Conservation (phyloP, 2,329 filamentous ascomycete genomes). For the Ilyonectria mors-panacis region DNA sequence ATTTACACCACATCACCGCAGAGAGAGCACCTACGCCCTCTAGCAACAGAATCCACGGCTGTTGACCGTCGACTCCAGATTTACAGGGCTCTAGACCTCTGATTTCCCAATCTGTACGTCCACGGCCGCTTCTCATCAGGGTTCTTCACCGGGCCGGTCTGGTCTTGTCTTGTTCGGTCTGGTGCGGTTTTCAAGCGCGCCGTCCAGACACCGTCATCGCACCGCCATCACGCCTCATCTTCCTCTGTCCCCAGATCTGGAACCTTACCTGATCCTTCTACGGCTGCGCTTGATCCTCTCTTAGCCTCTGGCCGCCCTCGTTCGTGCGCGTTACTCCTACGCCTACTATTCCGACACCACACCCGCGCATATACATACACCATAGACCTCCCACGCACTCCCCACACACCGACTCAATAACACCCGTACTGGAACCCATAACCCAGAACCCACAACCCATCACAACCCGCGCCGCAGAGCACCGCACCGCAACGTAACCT, state of each 20-base stretch:
- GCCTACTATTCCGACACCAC: constrained; percentile 42
- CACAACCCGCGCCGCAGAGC: constrained; percentile 31
- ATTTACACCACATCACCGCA: background rate
- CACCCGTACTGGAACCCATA: constrained; percentile 15
- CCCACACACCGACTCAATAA: constrained; percentile 42
- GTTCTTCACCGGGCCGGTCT: constrained; percentile 29
- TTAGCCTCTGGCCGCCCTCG: constrained; percentile 11
- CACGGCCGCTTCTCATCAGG: constrained; percentile 17
- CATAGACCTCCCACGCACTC: constrained; percentile 40
- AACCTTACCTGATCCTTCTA: constrained; percentile 33
- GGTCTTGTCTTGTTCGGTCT: constrained; percentile 23
- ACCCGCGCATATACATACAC: constrained; percentile 40
- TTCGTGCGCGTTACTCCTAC: constrained; percentile 33
- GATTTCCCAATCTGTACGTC: background rate
- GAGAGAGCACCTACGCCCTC: background rate
- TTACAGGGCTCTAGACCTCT: background rate
- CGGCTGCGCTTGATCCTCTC: constrained; percentile 19
- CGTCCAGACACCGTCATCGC: constrained; percentile 40
- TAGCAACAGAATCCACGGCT: background rate
- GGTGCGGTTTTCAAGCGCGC: constrained; percentile 34
- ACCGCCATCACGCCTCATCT: constrained; percentile 38
- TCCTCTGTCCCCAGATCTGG: constrained; percentile 41
- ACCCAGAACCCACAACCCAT: constrained; percentile 28
- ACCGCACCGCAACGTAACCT: constrained; percentile 24
- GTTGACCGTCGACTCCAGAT: background rate